Evolutionary conservation across 2,329 filamentous ascomycete species (phyloP).

Genomic region (Beauveria caledonica): DNA sequence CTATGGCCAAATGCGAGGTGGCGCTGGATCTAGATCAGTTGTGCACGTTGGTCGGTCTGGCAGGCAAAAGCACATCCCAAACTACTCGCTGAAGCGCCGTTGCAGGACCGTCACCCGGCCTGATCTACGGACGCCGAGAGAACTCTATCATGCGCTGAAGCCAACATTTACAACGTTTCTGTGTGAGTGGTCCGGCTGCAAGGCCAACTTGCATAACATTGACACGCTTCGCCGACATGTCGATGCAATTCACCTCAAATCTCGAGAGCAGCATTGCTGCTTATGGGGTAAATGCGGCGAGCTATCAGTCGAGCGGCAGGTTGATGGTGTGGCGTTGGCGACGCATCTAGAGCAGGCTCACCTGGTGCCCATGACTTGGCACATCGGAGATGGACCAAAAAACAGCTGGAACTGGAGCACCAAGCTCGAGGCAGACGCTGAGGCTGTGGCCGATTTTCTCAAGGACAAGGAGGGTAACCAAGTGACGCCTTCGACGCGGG

Average conservation of each 20-base stretch:
- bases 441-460: slow-evolving; percentile 38
- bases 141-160: slow-evolving; percentile 33
- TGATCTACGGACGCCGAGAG: slow-evolving; percentile 30
- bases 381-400: slow-evolving; percentile 50
- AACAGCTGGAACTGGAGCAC: slow-evolving; percentile 27
- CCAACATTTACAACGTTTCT: slow-evolving; percentile 43
- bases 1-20: slow-evolving; percentile 18
- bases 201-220: slow-evolving; percentile 54
- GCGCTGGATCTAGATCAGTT: background rate
- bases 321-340: slow-evolving; percentile 30
- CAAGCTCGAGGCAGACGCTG: slow-evolving; percentile 10
- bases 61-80: slow-evolving; percentile 14
- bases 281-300: slow-evolving; percentile 25
- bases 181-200: slow-evolving; percentile 53
- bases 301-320: slow-evolving; percentile 25
- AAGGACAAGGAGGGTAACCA: slow-evolving; percentile 44
- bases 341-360: slow-evolving; percentile 47
- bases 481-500: slow-evolving; percentile 49
- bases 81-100: slow-evolving; percentile 25
- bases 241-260: slow-evolving; percentile 37
- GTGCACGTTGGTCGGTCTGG: background rate
- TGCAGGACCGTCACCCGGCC: slow-evolving; percentile 32
- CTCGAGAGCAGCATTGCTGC: slow-evolving; percentile 15
- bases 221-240: slow-evolving; percentile 50
- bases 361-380: slow-evolving; percentile 45